Base-by-base conservation (phyloP, 345 rosid genomes). In the Combretum micranthum region DNA sequence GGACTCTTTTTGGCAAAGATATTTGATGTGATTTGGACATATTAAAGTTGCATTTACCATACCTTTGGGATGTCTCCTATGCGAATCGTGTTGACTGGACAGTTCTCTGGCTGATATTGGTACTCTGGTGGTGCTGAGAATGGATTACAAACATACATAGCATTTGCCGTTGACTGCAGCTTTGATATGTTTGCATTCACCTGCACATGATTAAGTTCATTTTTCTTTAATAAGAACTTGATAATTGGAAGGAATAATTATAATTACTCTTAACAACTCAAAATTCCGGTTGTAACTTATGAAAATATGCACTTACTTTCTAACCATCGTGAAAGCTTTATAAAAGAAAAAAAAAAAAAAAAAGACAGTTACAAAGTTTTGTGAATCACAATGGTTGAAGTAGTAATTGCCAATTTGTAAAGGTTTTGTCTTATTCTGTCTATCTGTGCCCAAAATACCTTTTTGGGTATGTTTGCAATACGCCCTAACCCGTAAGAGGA, bases 31-130 rank as follows among this genome's bases (percentile, higher is more conserved):
- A 39, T 23, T 54, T 16, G 0, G 23, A 1, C n/a, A n/a, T 51
- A 15, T 42, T 0, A n/a, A 7, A 12, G 5, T 42, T 26, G 50
- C 0, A 26, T 16, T 45, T 13, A 13, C 20, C 52, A 1, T 65
- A 79, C 90, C 83, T 72, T 44, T 13, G 94, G 87, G 21, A 86
- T 79, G 60, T 83, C 80, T 13, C 79, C 76, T 0, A 81, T 79
- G 46, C 12, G 64, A 39, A 83, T 79, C 1, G 85, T 63, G 50
- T 79, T 74, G 6, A 61, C 55, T 15, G 85, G 82, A 66, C 94
- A 86, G 52, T 68, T 54, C 25, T 75, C 57, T 0, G 75, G 71
- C 68, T 62, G 76, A 75, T 76, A 85, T 23, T 50, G 20, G 52
- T 78, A 73, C 0, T 69, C 74, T 0, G 93, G 93, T 2, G 93